phyloP scores from a whole-genome alignment of 441 rosid species.

The Erodium moschatum region DNA sequence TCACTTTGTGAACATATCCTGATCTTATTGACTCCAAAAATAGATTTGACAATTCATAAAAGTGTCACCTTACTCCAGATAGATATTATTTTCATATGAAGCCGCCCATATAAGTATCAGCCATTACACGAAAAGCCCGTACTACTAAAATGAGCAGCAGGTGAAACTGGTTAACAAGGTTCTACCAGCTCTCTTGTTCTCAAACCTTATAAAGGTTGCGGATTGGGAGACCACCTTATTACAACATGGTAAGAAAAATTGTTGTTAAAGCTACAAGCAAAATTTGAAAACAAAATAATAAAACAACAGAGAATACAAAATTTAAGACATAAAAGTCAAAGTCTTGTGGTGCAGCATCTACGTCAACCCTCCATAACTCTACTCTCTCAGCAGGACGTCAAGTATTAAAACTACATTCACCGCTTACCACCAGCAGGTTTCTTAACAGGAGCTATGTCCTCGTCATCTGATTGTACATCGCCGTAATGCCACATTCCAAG shows the following conservation, averaged over 20 bases:
- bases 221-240: slow-evolving; percentile 33
- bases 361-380: background rate
- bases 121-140: too few species aligned
- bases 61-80: too few species aligned
- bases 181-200: slow-evolving; percentile 12
- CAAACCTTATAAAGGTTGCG: background rate
- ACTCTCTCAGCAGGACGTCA: background rate
- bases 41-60: too few species aligned
- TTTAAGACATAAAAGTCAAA: slow-evolving; percentile 14
- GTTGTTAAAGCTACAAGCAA: slow-evolving; percentile 23
- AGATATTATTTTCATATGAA: too few species aligned
- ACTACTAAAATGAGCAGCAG: too few species aligned
- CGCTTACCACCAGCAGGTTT: slow-evolving; percentile 53
- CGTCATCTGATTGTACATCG: slow-evolving; percentile 88
- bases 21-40: too few species aligned
- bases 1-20: too few species aligned
- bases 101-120: too few species aligned
- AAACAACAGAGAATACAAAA: slow-evolving; percentile 20
- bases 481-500: slow-evolving; percentile 85
- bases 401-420: slow-evolving; percentile 17
- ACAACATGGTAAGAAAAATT: slow-evolving; percentile 19
- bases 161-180: background rate
- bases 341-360: slow-evolving; percentile 20
- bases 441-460: slow-evolving; percentile 51
- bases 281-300: slow-evolving; percentile 9